Evolutionary conservation across 768 basidiomycete genomes (phyloP).

Genomic region (Leucocoprinus leucothites): DNA sequence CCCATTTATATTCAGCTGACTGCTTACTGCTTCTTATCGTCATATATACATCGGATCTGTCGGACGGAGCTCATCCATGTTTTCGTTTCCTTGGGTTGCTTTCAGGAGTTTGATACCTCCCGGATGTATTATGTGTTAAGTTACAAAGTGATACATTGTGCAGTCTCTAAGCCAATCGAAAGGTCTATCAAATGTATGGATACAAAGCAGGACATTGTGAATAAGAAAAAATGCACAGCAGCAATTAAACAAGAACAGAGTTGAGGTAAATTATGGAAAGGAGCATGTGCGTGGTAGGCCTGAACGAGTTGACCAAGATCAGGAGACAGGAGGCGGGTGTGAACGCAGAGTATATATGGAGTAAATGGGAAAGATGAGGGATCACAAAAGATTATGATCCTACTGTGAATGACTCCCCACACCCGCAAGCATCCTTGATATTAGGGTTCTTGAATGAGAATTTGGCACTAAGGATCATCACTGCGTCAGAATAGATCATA

Average conservation of each 20-base stretch:
- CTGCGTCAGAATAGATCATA: background rate
- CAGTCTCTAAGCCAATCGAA: background rate
- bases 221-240: too few relatives aligned
- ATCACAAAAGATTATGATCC: conserved; percentile 28
- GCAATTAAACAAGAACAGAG: conserved; percentile 3
- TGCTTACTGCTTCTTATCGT: background rate
- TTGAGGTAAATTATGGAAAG: background rate
- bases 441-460: conserved; percentile 90
- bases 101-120: background rate
- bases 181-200: background rate
- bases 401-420: conserved; percentile 89
- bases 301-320: too few relatives aligned
- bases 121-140: conserved; percentile 2
- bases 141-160: conserved; percentile 7
- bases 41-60: background rate
- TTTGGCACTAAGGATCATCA: conserved; percentile 51
- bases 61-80: background rate
- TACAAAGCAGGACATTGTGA: conserved; percentile 7
- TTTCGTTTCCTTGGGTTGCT: background rate
- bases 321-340: too few relatives aligned
- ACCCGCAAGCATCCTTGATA: conserved; percentile 92
- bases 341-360: too few relatives aligned
- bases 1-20: background rate
- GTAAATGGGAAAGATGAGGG: background rate
- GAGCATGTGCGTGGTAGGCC: background rate